Percentiles rank a stretch among this genome's conserved stretches.
Evolutionary conservation across 1,139 yeast species (phyloP).

Genomic region (Geotrichum armillariae): DNA sequence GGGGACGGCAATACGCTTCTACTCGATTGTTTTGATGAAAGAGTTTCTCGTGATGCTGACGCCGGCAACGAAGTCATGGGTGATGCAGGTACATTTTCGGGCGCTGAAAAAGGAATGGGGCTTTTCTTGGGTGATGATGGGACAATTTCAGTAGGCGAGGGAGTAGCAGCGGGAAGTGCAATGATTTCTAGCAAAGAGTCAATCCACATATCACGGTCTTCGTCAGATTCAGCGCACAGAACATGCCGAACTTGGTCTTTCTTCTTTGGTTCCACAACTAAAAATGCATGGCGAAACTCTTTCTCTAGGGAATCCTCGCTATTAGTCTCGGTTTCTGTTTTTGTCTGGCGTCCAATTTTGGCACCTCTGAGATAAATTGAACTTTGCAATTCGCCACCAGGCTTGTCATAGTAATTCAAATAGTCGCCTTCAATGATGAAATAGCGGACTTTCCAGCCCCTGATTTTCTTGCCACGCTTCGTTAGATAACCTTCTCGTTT

Average conservation of each 20-base stretch:
- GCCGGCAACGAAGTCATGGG: not conserved
- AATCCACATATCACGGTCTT: conserved; percentile 80
- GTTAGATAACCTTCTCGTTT: conserved; percentile 69
- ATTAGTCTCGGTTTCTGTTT: conserved; percentile 29
- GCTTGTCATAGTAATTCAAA: conserved; percentile 60
- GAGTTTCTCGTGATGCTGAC: not conserved
- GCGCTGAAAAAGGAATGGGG: not conserved
- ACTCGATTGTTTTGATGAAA: not conserved
- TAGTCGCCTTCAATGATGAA: conserved; percentile 68
- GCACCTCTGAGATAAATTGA: conserved; percentile 57
- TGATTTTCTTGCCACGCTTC: conserved; percentile 61
- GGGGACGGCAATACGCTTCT: conserved; percentile 10
- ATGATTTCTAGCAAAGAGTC: conserved; percentile 54
- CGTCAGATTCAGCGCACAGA: conserved; percentile 80
- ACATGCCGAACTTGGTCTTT: conserved; percentile 61
- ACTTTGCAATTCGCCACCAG: conserved; percentile 61
- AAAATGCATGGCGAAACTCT: conserved; percentile 76
- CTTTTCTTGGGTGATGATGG: not conserved
- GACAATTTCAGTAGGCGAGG: conserved; percentile 3
- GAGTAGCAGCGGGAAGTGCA: conserved; percentile 10
- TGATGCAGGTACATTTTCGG: not conserved
- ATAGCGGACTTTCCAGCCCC: conserved; percentile 73
- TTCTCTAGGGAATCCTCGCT: conserved; percentile 52
- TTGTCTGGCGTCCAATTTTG: conserved; percentile 64
- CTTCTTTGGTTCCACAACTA: conserved; percentile 64